Percentiles rank a stretch among this genome's conserved stretches.
These are phyloP conservation scores for Rubia peregrina DNA, from an alignment of 305 asterid species.

Conservation along the genomic window DNA sequence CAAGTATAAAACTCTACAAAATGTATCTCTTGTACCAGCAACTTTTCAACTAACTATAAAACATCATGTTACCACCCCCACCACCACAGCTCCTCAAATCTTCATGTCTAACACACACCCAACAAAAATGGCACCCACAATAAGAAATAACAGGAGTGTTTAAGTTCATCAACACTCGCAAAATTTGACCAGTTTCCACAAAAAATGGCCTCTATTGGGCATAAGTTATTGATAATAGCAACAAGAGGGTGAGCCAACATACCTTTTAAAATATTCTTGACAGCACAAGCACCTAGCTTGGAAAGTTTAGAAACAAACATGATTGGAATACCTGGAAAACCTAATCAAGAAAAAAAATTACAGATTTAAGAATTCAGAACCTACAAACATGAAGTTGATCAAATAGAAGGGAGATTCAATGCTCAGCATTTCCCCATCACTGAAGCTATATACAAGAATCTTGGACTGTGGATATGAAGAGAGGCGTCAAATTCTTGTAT, in stretches of 20 bases:
- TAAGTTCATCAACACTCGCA: neutral
- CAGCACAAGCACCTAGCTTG: slow-evolving; percentile 15
- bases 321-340: slow-evolving; percentile 1
- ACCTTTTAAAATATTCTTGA: slow-evolving; percentile 22
- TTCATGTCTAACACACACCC: neutral
- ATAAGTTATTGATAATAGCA: neutral
- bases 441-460: neutral
- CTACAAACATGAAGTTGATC: neutral
- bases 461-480: no score
- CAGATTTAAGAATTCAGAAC: neutral
- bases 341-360: neutral
- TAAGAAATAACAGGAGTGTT: neutral
- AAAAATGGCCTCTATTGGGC: neutral
- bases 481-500: no score
- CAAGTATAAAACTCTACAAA: neutral
- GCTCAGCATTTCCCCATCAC: neutral
- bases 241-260: neutral
- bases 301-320: slow-evolving; percentile 20
- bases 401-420: neutral
- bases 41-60: neutral
- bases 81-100: neutral
- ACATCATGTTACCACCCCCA: neutral
- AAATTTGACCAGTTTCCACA: neutral
- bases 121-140: neutral
- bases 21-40: neutral